Evolutionary conservation across 805 yeast genomes (phyloP).

Genomic region (Myxozyma kluyveri): DNA sequence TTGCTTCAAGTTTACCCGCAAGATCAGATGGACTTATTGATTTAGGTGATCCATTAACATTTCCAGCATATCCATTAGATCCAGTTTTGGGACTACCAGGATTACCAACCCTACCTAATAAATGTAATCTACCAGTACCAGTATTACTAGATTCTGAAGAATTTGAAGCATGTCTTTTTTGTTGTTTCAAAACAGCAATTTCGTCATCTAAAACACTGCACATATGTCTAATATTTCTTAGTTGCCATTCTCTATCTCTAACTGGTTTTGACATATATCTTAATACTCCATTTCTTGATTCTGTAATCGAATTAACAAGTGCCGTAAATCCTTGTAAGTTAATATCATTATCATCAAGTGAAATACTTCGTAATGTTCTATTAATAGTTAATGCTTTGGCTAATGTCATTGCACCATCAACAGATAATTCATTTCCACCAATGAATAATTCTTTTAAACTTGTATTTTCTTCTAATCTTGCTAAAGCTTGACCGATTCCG

Average conservation of each 20-base stretch:
- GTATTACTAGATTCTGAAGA: neutral
- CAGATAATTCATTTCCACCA: conserved; percentile 32
- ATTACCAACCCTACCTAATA: neutral
- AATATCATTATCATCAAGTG: conserved; percentile 31
- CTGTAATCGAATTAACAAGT: conserved; percentile 22
- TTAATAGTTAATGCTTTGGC: conserved; percentile 28
- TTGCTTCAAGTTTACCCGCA: conserved; percentile 17
- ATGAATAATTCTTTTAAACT: conserved; percentile 24
- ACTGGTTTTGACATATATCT: conserved; percentile 13
- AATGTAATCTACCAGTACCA: neutral
- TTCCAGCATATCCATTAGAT: neutral
- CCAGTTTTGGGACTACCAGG: neutral
- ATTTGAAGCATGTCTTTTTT: conserved; percentile 12
- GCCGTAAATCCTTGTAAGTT: conserved; percentile 31
- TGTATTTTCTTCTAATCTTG: conserved; percentile 19
- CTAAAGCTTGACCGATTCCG: conserved; percentile 29
- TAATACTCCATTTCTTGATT: conserved; percentile 11
- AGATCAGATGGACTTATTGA: conserved; percentile 8
- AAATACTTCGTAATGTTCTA: conserved; percentile 22
- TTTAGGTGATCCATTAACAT: neutral
- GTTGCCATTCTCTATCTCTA: conserved; percentile 17
- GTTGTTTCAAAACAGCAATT: conserved; percentile 17
- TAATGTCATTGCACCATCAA: conserved; percentile 32
- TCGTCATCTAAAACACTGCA: conserved; percentile 16
- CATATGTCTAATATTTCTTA: conserved; percentile 9